phyloP scores from a whole-genome alignment of 176 grass and related monocot species.

The Eragrostis nindensis region DNA sequence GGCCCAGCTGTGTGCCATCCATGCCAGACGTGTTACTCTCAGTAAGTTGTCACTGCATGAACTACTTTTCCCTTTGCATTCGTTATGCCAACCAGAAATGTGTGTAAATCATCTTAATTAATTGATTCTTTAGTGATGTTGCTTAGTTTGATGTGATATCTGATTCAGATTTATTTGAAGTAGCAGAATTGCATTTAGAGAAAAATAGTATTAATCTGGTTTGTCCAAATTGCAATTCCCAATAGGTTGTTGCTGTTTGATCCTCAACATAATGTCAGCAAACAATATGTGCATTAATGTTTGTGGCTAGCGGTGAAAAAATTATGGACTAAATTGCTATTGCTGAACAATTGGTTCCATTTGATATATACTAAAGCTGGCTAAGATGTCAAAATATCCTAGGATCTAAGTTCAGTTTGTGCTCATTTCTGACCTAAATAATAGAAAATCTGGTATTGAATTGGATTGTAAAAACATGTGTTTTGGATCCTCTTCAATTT shows the following conservation, averaged over 20 bases:
- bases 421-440: constrained; percentile 15
- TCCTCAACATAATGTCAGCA: constrained; percentile 19
- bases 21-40: constrained; percentile 64
- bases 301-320: background rate
- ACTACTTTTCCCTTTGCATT: constrained; percentile 23
- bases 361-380: background rate
- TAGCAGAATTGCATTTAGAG: constrained; percentile 9
- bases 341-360: constrained; percentile 11
- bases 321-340: background rate
- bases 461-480: background rate
- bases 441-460: background rate
- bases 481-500: background rate
- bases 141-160: constrained; percentile 15
- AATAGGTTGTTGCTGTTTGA: background rate
- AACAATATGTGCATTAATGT: background rate
- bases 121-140: background rate
- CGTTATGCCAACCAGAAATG: constrained; percentile 20
- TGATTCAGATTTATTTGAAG: constrained; percentile 20
- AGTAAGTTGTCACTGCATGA: constrained; percentile 53
- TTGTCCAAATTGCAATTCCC: background rate
- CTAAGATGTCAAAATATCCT: background rate
- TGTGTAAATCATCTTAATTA: constrained; percentile 15
- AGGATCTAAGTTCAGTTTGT: background rate
- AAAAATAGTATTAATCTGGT: background rate
- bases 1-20: constrained; percentile 63